These are phyloP conservation scores for Fusarium coicis DNA, from an alignment of 2,329 filamentous ascomycete genomes.

Conservation along the genomic window DNA sequence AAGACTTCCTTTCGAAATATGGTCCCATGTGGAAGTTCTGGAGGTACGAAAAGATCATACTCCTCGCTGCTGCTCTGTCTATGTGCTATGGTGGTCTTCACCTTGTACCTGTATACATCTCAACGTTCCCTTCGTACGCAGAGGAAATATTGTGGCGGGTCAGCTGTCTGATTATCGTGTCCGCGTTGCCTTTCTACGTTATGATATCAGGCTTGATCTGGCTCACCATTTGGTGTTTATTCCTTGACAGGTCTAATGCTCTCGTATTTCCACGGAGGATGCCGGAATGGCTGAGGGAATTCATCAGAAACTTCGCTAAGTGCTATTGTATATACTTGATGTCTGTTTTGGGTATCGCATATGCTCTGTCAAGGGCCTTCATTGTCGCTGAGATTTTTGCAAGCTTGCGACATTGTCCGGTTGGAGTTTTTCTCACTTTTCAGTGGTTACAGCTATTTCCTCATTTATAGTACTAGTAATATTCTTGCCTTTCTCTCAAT, in stretches of 20 bases:
- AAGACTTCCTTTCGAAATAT: not conserved
- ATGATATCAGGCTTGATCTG: not conserved
- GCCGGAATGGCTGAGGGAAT: not conserved
- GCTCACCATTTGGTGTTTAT: not conserved
- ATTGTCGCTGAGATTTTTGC: not conserved
- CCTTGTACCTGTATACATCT: not conserved
- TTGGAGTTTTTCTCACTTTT: not conserved
- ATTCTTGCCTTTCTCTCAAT: too few species aligned
- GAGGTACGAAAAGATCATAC: rapidly evolving
- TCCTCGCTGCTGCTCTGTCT: rapidly evolving
- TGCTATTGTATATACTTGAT: not conserved
- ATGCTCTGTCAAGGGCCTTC: not conserved
- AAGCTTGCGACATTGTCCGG: not conserved
- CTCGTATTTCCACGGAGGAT: not conserved
- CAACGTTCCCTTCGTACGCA: not conserved
- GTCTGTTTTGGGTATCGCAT: not conserved
- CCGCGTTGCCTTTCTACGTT: not conserved
- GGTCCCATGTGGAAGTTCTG: not conserved
- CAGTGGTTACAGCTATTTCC: not conserved
- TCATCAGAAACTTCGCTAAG: not conserved
- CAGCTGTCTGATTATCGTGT: not conserved
- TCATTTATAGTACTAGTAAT: not conserved
- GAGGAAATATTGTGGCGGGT: not conserved
- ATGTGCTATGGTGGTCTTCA: not conserved
- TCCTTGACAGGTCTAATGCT: not conserved